Conservation (phyloP, 768 basidiomycete species). For the Panellus pusillus region DNA sequence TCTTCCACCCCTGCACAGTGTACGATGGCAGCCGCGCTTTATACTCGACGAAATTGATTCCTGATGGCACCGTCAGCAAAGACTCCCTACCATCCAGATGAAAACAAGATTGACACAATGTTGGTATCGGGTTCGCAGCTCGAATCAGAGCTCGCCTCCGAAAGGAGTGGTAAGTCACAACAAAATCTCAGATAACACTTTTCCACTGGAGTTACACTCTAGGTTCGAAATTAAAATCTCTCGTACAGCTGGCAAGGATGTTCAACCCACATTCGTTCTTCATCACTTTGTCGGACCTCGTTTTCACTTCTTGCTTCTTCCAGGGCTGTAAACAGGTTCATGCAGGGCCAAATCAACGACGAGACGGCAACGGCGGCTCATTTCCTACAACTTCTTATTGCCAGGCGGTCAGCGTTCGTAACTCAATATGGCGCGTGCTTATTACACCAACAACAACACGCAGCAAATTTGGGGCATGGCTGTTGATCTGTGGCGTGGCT, state of each 20-base stretch:
- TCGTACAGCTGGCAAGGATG: no score
- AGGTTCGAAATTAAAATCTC: slow-evolving; percentile 18
- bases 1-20: slow-evolving; percentile 26
- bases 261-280: slow-evolving; percentile 29
- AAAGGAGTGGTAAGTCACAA: slow-evolving; percentile 16
- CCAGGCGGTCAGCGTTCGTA: slow-evolving; percentile 34
- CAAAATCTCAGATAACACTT: no score
- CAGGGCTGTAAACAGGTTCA: slow-evolving; percentile 20
- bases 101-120: no score
- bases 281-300: neutral
- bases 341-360: no score
- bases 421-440: slow-evolving; percentile 35
- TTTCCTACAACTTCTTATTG: slow-evolving; percentile 36
- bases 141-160: slow-evolving; percentile 22
- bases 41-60: neutral
- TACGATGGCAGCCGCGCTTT: slow-evolving; percentile 34
- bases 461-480: no score
- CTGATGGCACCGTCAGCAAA: no score
- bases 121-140: slow-evolving; percentile 36
- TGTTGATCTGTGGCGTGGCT: no score
- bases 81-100: no score
- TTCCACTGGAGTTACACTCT: no score
- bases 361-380: slow-evolving; percentile 30
- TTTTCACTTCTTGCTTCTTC: neutral
- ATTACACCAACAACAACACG: no score